These are phyloP conservation scores for Aspergillus fructus DNA, from an alignment of 2,329 filamentous ascomycete species.

Conservation along the genomic window DNA sequence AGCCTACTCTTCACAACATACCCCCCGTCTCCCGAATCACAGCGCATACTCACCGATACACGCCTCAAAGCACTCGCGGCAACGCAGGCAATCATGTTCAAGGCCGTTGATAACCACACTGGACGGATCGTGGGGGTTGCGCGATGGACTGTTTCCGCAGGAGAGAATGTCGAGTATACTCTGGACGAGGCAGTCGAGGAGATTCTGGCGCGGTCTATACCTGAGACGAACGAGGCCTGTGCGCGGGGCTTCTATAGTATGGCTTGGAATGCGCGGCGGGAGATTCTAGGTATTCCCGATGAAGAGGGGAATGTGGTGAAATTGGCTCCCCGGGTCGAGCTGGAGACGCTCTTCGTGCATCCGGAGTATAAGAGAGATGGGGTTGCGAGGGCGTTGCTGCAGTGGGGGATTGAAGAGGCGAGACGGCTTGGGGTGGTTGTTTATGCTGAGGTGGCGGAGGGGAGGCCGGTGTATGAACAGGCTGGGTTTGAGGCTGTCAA, in stretches of 20 bases:
- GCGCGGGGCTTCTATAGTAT: background rate
- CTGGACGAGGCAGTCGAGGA: background rate
- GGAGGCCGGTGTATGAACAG: slow-evolving; percentile 9
- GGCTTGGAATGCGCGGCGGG: background rate
- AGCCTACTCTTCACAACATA: background rate
- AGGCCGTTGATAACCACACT: background rate
- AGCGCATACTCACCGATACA: background rate
- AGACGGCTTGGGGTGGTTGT: background rate
- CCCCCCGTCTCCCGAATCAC: background rate
- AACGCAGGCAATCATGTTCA: background rate
- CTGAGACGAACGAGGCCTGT: background rate
- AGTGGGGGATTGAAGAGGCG: slow-evolving; percentile 4
- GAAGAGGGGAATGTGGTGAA: background rate
- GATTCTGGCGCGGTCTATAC: background rate
- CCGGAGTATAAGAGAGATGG: slow-evolving; percentile 9
- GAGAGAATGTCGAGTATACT: background rate
- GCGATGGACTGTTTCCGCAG: background rate
- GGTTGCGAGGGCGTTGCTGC: background rate
- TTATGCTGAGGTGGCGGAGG: slow-evolving; percentile 13
- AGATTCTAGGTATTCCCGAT: background rate
- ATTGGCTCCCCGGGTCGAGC: background rate
- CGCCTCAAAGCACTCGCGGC: background rate
- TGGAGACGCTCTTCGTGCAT: slow-evolving; percentile 7
- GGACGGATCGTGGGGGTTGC: background rate
- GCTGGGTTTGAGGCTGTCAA: slow-evolving; percentile 18